Percentiles rank a stretch among this genome's conserved stretches.
phyloP scores from a whole-genome alignment of 108 stramenopile species.

The Skeletonema menzelii region DNA sequence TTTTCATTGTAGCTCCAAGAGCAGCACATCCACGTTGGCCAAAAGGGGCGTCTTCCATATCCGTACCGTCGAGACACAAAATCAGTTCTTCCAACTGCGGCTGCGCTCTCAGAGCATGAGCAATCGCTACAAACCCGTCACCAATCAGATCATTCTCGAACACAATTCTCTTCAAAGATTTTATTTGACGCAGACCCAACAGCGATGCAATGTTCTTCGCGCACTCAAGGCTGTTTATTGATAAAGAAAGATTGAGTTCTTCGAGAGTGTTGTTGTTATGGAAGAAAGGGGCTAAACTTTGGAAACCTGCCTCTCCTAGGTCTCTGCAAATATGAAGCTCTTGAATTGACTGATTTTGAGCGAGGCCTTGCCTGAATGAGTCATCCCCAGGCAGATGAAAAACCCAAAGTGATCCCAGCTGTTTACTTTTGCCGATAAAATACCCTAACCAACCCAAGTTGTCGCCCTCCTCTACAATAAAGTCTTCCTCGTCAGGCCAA shows the following conservation, averaged over 20 bases:
- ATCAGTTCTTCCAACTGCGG: background rate
- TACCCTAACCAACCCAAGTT: slow-evolving; percentile 8
- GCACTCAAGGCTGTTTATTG: background rate
- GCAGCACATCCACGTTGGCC: background rate
- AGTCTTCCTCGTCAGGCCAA: too few relatives aligned
- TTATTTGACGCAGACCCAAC: background rate
- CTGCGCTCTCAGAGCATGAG: background rate
- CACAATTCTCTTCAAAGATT: background rate
- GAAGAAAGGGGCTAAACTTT: background rate
- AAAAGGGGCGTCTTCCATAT: too few relatives aligned
- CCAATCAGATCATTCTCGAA: background rate
- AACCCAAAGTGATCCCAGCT: background rate
- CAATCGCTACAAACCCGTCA: background rate
- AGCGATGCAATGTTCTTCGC: background rate
- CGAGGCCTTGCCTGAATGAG: background rate
- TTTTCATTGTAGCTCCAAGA: background rate
- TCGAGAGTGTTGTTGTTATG: background rate
- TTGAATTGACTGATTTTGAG: background rate
- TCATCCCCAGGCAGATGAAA: too few relatives aligned
- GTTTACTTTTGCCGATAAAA: background rate
- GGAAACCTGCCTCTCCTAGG: background rate
- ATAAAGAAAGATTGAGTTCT: background rate
- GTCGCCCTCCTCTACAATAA: too few relatives aligned
- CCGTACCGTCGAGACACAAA: background rate
- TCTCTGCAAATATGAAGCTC: background rate